Evolutionary conservation across 148 eudicot genomes (phyloP).

Genomic region (Fagopyrum homotropicum): DNA sequence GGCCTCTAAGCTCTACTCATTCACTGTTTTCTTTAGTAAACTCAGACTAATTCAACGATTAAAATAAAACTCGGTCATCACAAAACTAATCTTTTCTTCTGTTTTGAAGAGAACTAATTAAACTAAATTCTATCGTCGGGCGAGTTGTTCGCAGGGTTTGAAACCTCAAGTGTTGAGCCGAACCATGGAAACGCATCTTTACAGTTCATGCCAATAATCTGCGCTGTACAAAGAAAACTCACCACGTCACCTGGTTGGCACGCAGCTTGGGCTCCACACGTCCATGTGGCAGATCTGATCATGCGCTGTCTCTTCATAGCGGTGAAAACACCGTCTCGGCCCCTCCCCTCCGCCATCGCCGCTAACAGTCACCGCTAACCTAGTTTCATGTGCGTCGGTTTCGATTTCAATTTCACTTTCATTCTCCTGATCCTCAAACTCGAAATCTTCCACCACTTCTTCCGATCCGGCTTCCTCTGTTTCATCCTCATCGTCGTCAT

Average conservation of each 20-base stretch:
- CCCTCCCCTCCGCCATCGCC: constrained; percentile 1
- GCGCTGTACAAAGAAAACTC: background rate
- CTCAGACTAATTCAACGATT: too few species aligned
- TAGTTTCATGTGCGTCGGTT: background rate
- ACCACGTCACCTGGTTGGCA: background rate
- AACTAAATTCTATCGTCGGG: too few species aligned
- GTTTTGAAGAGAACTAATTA: too few species aligned
- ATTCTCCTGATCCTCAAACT: constrained; percentile 14
- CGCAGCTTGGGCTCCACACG: constrained; percentile 8
- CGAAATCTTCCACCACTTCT: background rate
- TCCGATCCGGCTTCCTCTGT: constrained; percentile 7
- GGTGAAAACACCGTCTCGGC: background rate
- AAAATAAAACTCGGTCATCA: too few species aligned
- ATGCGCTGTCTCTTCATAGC: background rate
- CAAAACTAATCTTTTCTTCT: too few species aligned
- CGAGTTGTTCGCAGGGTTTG: too few species aligned
- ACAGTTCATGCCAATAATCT: too few species aligned
- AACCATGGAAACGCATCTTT: too few species aligned
- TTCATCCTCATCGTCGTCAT: constrained; percentile 13
- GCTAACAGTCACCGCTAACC: background rate
- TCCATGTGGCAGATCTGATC: background rate
- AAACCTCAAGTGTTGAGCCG: too few species aligned
- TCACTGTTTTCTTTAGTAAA: too few species aligned
- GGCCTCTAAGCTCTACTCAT: too few species aligned
- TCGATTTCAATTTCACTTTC: constrained; percentile 7